Evolutionary conservation across 352 stramenopile genomes (phyloP).

Genomic region (Phytopythium mirpurense): DNA sequence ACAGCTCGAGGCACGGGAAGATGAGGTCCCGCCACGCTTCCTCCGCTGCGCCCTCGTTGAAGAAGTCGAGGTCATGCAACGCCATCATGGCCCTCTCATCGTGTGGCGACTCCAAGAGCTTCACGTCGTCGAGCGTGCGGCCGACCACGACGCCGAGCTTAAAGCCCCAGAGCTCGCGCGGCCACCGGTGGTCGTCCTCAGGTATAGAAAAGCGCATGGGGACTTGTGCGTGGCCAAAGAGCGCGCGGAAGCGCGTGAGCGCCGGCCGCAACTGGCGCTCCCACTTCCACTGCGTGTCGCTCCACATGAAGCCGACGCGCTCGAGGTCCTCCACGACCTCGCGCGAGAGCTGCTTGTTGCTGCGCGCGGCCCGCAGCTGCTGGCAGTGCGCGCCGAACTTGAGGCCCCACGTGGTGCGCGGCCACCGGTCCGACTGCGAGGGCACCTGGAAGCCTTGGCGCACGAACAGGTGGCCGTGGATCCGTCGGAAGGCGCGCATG

Average conservation of each 20-base stretch:
- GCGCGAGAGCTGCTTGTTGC: constrained; percentile 21
- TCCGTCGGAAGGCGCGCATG: constrained; percentile 72
- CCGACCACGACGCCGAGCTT: constrained; percentile 55
- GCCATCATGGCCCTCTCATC: constrained; percentile 14
- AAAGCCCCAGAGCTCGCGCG: constrained; percentile 72
- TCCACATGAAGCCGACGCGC: constrained; percentile 67
- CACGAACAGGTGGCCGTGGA: constrained; percentile 91
- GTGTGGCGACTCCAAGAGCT: constrained; percentile 10
- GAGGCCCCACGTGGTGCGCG: constrained; percentile 82
- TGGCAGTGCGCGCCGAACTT: constrained; percentile 90
- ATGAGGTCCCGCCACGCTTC: constrained; percentile 28
- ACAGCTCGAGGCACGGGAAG: constrained; percentile 38
- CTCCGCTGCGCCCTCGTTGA: constrained; percentile 19
- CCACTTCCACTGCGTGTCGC: constrained; percentile 63
- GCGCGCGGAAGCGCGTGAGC: constrained; percentile 65
- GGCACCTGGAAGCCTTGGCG: constrained; percentile 88
- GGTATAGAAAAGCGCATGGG: constrained; percentile 89
- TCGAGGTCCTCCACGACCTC: constrained; percentile 34
- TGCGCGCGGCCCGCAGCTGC: constrained; percentile 59
- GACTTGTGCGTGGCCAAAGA: constrained; percentile 87
- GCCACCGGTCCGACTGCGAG: constrained; percentile 54
- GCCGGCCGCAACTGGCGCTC: constrained; percentile 54
- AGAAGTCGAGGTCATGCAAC: constrained; percentile 42
- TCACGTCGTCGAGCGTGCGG: constrained; percentile 26
- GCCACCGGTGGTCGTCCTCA: constrained; percentile 62